Percentiles rank a stretch among this genome's conserved stretches.
phyloP scores from a whole-genome alignment of 805 yeast genomes.

The Nakazawaea molendinolei region DNA sequence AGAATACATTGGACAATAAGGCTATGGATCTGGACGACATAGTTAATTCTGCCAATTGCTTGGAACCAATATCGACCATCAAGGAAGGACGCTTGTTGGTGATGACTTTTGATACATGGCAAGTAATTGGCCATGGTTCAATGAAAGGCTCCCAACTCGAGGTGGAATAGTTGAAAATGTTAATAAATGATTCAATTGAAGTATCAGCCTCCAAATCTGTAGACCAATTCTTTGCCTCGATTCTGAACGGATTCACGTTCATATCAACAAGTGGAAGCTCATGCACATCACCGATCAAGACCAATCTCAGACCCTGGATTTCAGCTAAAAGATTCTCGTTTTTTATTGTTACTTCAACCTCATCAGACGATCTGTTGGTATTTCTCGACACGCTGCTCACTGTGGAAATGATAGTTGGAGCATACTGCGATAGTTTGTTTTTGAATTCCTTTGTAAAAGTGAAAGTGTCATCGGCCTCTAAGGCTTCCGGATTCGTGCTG shows the following conservation, averaged over 20 bases:
- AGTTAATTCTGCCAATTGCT: slow-evolving; percentile 72
- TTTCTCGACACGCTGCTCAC: slow-evolving; percentile 28
- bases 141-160: slow-evolving; percentile 94
- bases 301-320: slow-evolving; percentile 72
- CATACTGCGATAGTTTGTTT: slow-evolving; percentile 53
- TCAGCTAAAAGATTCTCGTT: slow-evolving; percentile 64
- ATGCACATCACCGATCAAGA: slow-evolving; percentile 83
- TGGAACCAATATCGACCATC: slow-evolving; percentile 64
- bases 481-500: slow-evolving; percentile 11
- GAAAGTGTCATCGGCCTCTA: slow-evolving; percentile 13
- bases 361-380: slow-evolving; percentile 13
- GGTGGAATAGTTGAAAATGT: slow-evolving; percentile 79
- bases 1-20: slow-evolving; percentile 60
- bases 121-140: slow-evolving; percentile 79
- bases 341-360: slow-evolving; percentile 40
- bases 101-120: slow-evolving; percentile 51
- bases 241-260: slow-evolving; percentile 61
- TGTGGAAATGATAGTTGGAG: slow-evolving; percentile 58
- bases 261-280: slow-evolving; percentile 84
- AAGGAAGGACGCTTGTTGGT: slow-evolving; percentile 32
- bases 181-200: slow-evolving; percentile 57
- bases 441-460: slow-evolving; percentile 59
- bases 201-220: slow-evolving; percentile 69
- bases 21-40: slow-evolving; percentile 79
- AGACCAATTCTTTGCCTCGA: slow-evolving; percentile 78